Evolutionary conservation across 148 eudicot species (phyloP).

Genomic region (Camellia japonica): DNA sequence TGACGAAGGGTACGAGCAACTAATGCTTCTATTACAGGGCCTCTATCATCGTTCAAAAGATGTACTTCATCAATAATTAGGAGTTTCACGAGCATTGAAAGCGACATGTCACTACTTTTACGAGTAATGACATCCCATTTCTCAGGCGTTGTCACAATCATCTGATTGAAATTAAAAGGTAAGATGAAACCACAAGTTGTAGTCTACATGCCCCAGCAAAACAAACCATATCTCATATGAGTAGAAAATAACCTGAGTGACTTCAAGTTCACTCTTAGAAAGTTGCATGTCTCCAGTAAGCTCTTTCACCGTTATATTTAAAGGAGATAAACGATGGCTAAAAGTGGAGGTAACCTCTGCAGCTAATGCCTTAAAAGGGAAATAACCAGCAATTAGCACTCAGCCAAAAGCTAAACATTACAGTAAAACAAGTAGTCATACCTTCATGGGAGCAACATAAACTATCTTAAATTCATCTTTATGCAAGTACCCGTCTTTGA

Average conservation of each 20-base stretch:
- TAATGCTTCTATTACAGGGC: slow-evolving; percentile 95
- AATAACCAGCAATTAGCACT: slow-evolving; percentile 17
- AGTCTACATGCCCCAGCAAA: slow-evolving; percentile 2
- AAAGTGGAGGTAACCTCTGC: slow-evolving; percentile 94
- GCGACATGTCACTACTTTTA: slow-evolving; percentile 98
- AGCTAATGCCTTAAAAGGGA: slow-evolving; percentile 73
- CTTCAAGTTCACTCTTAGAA: slow-evolving; percentile 84
- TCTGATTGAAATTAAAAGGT: slow-evolving; percentile 42
- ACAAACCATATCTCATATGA: slow-evolving; percentile 2
- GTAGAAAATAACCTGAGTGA: slow-evolving; percentile 70
- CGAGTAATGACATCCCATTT: slow-evolving; percentile 99
- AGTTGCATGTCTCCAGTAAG: slow-evolving; percentile 99
- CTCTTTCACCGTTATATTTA: slow-evolving; percentile 86
- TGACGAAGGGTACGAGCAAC: slow-evolving; percentile 99
- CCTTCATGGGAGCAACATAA: slow-evolving; percentile 99
- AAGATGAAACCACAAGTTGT: slow-evolving; percentile 6
- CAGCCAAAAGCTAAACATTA: slow-evolving; percentile 9
- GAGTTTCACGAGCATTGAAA: slow-evolving; percentile 94
- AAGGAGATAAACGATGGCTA: slow-evolving; percentile 80
- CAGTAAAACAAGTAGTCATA: slow-evolving; percentile 20
- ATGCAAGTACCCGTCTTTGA: slow-evolving; percentile 95
- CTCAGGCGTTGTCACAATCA: slow-evolving; percentile 99
- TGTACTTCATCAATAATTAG: slow-evolving; percentile 97
- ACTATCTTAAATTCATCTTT: slow-evolving; percentile 96
- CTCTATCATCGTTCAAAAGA: slow-evolving; percentile 96